Base-by-base conservation (phyloP, 78 protist genomes). In the Guillardia theta region DNA sequence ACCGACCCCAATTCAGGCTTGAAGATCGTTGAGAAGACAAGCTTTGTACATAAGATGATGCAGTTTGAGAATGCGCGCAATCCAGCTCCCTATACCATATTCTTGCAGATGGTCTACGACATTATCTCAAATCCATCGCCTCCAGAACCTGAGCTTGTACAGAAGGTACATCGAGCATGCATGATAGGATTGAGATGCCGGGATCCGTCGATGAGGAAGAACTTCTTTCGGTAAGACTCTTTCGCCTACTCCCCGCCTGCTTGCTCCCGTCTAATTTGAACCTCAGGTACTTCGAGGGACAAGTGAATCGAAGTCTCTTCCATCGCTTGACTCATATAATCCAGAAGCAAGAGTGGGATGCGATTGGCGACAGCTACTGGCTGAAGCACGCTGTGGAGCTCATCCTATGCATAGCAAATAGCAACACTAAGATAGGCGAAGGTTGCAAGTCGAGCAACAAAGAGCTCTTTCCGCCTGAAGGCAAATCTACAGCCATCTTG, bases 381-480 rank as follows among this genome's bases (percentile, higher is more conserved):
- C 88, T 97, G 27, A 70, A 93, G 62, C 97, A 96, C 54, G 97
- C 96, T 21, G 22, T 94, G 5, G 97, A 96, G 36, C 64, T 97
- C 39, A 47, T 97, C n/a, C 92, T 96, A 21, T 80, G 94, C 48
- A 10, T 15, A 30, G 78, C 83, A 36, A 70, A 70, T 43, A 70
- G 36, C 50, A 0, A 4, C 36, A 19, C 0, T 8, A 12, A 27
- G 36, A 2, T 22, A 36, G 93, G 83, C 36, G 93, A 30, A 9
- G 48, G 76, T 10, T 53, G 21, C 48, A 4, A 39, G 46, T 64
- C 64, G 47, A 45, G 48, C 24, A 80, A 39, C 48, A n/a, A 27
- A 30, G 90, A 33, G 53, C 37, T 45, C 41, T 10, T 22, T 47
- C 4, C 33, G 24, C 48, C 4, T 41, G 22, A 45, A 41, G 87